These are phyloP conservation scores for Scheffersomyces coipomensis DNA, from an alignment of 805 yeast genomes.

Conservation along the genomic window DNA sequence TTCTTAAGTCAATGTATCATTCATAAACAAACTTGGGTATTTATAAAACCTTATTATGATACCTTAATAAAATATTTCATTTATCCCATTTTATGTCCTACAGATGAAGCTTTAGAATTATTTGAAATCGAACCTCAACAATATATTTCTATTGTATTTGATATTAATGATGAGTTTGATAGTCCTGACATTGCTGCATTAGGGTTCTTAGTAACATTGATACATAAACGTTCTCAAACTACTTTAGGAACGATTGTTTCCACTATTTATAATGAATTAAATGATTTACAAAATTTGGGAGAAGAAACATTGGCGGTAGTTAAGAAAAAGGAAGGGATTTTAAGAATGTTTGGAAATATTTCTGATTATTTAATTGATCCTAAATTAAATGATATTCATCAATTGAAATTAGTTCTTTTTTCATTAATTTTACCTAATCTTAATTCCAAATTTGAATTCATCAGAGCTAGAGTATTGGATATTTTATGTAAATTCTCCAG, in stretches of 20 bases:
- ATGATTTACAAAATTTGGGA: constrained; percentile 12
- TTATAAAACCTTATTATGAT: constrained; percentile 63
- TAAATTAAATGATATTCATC: constrained; percentile 47
- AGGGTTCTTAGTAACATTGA: constrained; percentile 68
- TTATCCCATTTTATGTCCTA: constrained; percentile 72
- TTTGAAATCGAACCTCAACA: constrained; percentile 89
- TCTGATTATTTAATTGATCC: constrained; percentile 55
- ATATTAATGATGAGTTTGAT: constrained; percentile 50
- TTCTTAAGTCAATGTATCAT: constrained; percentile 57
- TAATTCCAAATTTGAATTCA: constrained; percentile 56
- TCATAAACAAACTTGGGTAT: constrained; percentile 58
- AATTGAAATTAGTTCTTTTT: constrained; percentile 68
- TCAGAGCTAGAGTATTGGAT: constrained; percentile 76
- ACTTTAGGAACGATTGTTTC: constrained; percentile 61
- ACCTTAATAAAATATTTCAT: constrained; percentile 68
- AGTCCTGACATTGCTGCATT: constrained; percentile 82
- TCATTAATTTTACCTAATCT: constrained; percentile 72
- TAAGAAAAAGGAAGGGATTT: constrained; percentile 72
- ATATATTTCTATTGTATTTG: constrained; percentile 70
- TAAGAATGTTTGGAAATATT: constrained; percentile 76
- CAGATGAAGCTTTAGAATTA: constrained; percentile 62
- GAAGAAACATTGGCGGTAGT: constrained; percentile 46
- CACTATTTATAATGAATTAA: constrained; percentile 49
- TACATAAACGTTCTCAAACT: constrained; percentile 59
- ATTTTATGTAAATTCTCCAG: constrained; percentile 63